Percentiles rank a stretch among this genome's conserved stretches.
Conservation (phyloP, 169 alveolate species). For the Cyclospora cayetanensis region DNA sequence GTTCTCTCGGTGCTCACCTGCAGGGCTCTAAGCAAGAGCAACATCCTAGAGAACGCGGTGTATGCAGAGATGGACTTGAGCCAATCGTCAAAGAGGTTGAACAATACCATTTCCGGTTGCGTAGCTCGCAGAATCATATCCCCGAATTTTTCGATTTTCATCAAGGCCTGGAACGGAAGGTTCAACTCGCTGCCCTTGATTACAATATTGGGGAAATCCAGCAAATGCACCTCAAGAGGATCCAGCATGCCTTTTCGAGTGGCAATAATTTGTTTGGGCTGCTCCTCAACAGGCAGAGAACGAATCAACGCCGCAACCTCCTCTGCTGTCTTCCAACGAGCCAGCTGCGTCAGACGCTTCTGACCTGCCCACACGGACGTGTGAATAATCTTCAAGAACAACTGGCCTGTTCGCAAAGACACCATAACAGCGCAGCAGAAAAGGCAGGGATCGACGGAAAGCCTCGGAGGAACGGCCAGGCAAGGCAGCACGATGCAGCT, state of each 20-base stretch:
- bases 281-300: conserved; percentile 99
- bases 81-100: conserved; percentile 99
- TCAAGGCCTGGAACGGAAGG: conserved; percentile 99
- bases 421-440: not conserved
- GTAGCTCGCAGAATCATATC: conserved; percentile 99
- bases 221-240: conserved; percentile 99
- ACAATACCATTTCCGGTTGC: conserved; percentile 99
- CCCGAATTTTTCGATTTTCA: conserved; percentile 99
- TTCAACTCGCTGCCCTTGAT: conserved; percentile 98
- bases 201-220: conserved; percentile 99
- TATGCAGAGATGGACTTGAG: conserved; percentile 96
- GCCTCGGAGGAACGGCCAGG: too few relatives aligned
- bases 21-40: conserved; percentile 96
- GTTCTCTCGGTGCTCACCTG: conserved; percentile 99
- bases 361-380: conserved; percentile 99
- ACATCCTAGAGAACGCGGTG: conserved; percentile 98
- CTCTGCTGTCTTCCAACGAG: conserved; percentile 99
- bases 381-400: conserved; percentile 99
- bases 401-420: conserved; percentile 89
- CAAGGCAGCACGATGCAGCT: too few relatives aligned
- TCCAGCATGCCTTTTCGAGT: conserved; percentile 99
- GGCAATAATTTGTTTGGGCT: conserved; percentile 99
- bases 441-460: too few relatives aligned
- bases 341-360: conserved; percentile 99
- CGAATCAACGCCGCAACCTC: conserved; percentile 99